Evolutionary conservation across 169 alveolate species (phyloP), one percentile per base, ranked within the genome.

Genomic region (Plasmodium vivax): DNA sequence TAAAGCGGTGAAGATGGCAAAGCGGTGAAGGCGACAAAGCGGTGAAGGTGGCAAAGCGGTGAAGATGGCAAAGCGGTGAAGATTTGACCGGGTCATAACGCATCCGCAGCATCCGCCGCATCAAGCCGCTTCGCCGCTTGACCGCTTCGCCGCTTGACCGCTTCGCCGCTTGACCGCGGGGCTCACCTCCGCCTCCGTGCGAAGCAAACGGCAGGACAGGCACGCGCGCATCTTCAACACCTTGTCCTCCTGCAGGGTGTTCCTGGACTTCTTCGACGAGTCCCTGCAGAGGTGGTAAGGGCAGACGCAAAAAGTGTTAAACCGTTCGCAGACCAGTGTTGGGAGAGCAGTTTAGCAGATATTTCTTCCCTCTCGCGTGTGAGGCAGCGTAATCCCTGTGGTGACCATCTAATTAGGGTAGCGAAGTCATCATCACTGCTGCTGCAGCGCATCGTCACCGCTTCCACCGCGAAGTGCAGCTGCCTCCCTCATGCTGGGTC

Each of bases 141-240:
- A 23, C 27, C 27, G 27, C 27, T 23, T 23, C 27, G 4, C 16
- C 54, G 41, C 27, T 23, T 23, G 27, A 23, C 27, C 27, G 27
- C 27, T 23, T 23, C 27, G 23, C 8, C 38, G 51, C 12, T 32
- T 14, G 19, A 23, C 27, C 27, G 16, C 47, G 9, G 34, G 3
- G 71, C 94, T 23, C 77, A 96, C 98, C 97, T 97, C 98, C 19
- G 95, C 97, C 72, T 97, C 98, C 36, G 97, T 96, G 88, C 95
- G 74, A 51, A 97, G 93, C 45, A 97, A 95, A 41, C 98, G 93
- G 54, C 98, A 97, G 43, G 97, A 95, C 41, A 97, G 87, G 77
- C 98, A 97, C 19, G 98, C 98, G 12, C 98, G 97, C 36, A 97
- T 82, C 81, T 96, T 96, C 43, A 96, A 23, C 8, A 82, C 84